Conservation (phyloP, 257 asterid genomes). For the Petunia secreta region DNA sequence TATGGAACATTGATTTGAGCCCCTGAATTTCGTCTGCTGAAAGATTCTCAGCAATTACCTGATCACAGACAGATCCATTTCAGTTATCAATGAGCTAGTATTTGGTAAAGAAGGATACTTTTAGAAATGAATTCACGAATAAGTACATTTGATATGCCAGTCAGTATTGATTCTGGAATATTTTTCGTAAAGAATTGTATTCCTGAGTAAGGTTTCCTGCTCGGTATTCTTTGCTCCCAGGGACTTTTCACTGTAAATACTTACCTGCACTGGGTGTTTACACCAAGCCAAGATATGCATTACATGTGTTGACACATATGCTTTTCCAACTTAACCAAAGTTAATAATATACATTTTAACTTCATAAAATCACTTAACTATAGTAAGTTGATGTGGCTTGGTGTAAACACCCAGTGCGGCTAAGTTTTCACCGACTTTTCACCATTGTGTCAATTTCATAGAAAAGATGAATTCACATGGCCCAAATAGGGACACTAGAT, state of each 20-base stretch:
- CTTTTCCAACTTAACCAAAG: no score
- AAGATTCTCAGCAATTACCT: conserved; percentile 90
- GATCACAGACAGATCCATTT: neutral
- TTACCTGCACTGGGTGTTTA: no score
- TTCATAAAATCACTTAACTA: no score
- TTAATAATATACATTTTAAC: no score
- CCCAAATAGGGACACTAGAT: neutral
- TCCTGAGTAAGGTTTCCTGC: neutral
- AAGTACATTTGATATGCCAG: neutral
- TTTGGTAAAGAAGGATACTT: neutral
- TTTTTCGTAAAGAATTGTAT: neutral
- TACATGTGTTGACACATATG: no score
- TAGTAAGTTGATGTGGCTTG: no score
- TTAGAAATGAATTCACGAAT: conserved; percentile 4
- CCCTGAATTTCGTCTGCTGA: conserved; percentile 82
- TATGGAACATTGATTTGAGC: conserved; percentile 75
- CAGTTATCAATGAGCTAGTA: conserved; percentile 13
- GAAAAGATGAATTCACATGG: conserved; percentile 1
- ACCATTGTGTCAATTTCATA: neutral
- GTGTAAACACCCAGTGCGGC: no score
- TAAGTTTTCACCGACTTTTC: no score
- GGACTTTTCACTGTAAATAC: neutral
- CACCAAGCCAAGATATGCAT: no score
- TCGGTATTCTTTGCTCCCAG: neutral
- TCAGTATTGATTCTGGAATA: neutral